phyloP scores from a whole-genome alignment of 257 asterid genomes.

The Capsicum pubescens region DNA sequence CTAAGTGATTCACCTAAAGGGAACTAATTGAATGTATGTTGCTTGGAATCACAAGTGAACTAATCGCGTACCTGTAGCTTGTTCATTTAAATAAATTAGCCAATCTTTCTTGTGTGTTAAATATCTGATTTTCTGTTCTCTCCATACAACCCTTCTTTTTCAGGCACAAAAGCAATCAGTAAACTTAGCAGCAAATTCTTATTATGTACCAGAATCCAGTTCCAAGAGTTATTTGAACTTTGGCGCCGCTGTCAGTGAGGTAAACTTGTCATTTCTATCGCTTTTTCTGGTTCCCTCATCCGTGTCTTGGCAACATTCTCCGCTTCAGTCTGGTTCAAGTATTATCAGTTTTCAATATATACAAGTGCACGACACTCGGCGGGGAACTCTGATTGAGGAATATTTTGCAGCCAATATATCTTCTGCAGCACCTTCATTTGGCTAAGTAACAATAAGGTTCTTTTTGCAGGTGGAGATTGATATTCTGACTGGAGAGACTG shows the following conservation, averaged over 20 bases:
- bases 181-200: conserved; percentile 58
- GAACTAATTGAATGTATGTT: neutral
- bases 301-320: neutral
- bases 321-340: neutral
- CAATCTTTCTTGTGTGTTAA: neutral
- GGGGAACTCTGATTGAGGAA: neutral
- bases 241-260: conserved; percentile 82
- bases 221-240: conserved; percentile 54
- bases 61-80: neutral
- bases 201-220: conserved; percentile 54
- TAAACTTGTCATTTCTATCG: conserved; percentile 27
- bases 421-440: neutral
- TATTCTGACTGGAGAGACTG: conserved; percentile 63
- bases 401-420: conserved; percentile 1
- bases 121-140: neutral
- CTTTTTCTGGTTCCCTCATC: neutral
- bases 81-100: neutral
- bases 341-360: neutral
- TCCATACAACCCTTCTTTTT: neutral
- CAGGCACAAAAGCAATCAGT: conserved; percentile 58
- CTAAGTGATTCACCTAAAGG: neutral
- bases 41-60: neutral
- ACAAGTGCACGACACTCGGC: neutral
- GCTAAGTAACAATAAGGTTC: neutral
- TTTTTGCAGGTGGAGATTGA: conserved; percentile 66